phyloP scores from a whole-genome alignment of 1,284 basidiomycete species.

The Acaromyces ingoldii region DNA sequence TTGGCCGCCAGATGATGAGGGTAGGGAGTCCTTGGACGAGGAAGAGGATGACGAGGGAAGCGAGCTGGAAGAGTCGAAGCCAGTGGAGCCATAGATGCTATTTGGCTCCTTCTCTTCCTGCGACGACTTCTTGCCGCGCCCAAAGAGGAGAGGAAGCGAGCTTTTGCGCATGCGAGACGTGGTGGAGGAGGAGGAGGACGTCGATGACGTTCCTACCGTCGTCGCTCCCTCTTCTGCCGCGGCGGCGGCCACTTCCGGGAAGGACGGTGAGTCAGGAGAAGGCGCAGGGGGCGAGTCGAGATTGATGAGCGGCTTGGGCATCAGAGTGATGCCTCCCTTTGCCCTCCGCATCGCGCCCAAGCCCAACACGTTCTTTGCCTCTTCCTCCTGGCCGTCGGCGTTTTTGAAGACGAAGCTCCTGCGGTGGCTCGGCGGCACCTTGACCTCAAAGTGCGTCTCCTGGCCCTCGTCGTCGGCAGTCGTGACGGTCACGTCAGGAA shows the following conservation, averaged over 20 bases:
- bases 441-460: slow-evolving; percentile 22
- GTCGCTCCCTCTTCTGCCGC: background rate
- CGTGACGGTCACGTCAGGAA: slow-evolving; percentile 40
- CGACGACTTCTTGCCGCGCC: no score
- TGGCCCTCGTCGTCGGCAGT: slow-evolving; percentile 33
- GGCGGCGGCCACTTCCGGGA: background rate
- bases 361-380: background rate
- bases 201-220: background rate
- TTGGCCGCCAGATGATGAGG: no score
- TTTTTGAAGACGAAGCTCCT: slow-evolving; percentile 18
- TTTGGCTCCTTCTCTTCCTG: no score
- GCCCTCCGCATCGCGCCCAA: no score
- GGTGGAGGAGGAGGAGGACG: slow-evolving; percentile 5
- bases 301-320: background rate
- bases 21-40: no score
- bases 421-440: slow-evolving; percentile 24
- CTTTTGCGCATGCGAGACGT: slow-evolving; percentile 13
- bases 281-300: background rate
- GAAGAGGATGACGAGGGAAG: no score
- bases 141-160: slow-evolving; percentile 24
- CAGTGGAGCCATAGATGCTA: no score
- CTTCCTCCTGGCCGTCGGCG: background rate
- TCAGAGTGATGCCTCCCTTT: no score
- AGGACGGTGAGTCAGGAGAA: background rate
- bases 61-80: no score